Percentiles rank a stretch among this genome's conserved stretches.
phyloP scores from a whole-genome alignment of 345 rosid genomes.

The Pugionium dolabratum region DNA sequence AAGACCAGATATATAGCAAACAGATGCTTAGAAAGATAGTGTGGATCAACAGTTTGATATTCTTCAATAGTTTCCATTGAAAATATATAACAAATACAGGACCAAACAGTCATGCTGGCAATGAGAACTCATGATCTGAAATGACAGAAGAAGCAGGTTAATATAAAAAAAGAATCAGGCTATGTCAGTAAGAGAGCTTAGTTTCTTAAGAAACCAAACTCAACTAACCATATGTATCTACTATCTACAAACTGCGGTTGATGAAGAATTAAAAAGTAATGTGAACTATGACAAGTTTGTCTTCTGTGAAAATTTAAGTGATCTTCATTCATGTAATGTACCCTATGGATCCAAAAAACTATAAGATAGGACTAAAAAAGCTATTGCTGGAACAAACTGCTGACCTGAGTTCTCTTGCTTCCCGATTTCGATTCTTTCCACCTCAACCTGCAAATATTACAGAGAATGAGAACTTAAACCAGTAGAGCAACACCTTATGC shows the following conservation, averaged over 20 bases:
- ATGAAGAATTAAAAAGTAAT: background rate
- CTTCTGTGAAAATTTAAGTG: background rate
- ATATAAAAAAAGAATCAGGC: too few relatives aligned
- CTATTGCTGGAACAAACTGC: background rate
- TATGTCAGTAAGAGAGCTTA: too few relatives aligned
- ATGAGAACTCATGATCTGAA: constrained; percentile 9
- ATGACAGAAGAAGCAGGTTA: background rate
- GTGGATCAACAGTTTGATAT: background rate
- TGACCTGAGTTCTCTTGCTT: constrained; percentile 40
- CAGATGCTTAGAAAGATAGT: background rate
- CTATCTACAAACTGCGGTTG: constrained; percentile 1
- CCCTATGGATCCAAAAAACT: background rate
- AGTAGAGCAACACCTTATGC: constrained; percentile 5
- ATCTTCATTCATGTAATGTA: background rate
- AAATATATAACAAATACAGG: constrained; percentile 1
- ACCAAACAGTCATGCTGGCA: background rate
- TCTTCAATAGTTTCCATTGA: constrained; percentile 9
- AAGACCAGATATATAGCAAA: background rate
- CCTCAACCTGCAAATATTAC: constrained; percentile 54
- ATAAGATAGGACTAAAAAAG: constrained; percentile 4
- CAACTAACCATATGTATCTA: background rate
- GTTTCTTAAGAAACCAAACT: constrained; percentile 2
- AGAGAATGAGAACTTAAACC: constrained; percentile 4
- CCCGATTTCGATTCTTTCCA: constrained; percentile 77
- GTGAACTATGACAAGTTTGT: background rate